Base-by-base conservation (phyloP, 73 alveolate genomes). In the Paramecium octaurelia region DNA sequence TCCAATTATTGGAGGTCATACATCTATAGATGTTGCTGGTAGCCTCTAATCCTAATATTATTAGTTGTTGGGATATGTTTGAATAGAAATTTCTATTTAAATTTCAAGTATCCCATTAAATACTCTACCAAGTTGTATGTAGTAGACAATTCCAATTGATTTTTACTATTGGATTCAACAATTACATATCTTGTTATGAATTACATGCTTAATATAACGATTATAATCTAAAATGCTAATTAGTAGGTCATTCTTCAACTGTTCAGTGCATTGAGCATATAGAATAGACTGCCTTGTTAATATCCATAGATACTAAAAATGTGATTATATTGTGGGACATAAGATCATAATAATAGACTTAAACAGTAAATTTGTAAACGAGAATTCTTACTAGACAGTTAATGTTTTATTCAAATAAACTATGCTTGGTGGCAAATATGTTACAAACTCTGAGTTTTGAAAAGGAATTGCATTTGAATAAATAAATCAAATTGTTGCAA, bases 21-120 rank as follows among this genome's bases (percentile, higher is more conserved):
- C 76, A 80, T 80, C 20, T 44, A 24, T 44, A 80, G 7, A 80
- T 44, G 75, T 14, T 48, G 3, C 1, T 80, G 44, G 91, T 46
- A 23, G 43, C 48, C 12, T 80, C 42, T 11, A 23, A 48, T 24
- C 75, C 91, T 43, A 27, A 40, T 20, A 31, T 23, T 0, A 80
- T 80, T 43, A 38, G 75, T 21, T 44, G 70, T 44, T 80, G 91
- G 91, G 91, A 80, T 80, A 40, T 80, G 70, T 80, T 44, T 80
- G 91, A 80, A 44, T 48, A 48, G 10, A 80, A 44, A 11, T 80
- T 43, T 18, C 18, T 80, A 35, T 80, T 44, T 80, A 80, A 46
- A 35, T 80, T 80, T 80, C 10, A 40, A 46, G 57, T 43, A 44
- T 23, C 16, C 24, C 91, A 80, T 80, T 12, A 40, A 48, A 80